Evolutionary conservation across 495 filamentous ascomycete species (phyloP).

Genomic region (Diplogelasinospora grovesii): DNA sequence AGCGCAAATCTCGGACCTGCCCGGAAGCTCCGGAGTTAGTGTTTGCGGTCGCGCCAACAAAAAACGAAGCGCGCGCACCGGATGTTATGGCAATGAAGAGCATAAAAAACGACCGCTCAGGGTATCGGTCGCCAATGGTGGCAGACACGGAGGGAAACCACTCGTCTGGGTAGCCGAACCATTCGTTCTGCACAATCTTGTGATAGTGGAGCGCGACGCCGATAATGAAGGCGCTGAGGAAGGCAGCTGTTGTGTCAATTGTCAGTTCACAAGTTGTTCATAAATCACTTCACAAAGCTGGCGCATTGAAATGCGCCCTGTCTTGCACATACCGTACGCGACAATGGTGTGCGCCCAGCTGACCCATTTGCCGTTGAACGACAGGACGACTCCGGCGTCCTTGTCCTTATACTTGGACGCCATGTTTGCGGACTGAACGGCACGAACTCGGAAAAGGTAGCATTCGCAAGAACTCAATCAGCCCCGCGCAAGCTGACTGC

Average conservation of each 20-base stretch:
- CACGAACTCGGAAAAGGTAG: background rate
- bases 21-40: background rate
- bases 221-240: conserved; percentile 81
- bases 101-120: conserved; percentile 94
- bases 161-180: conserved; percentile 94
- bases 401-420: conserved; percentile 69
- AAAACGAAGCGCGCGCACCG: conserved; percentile 57
- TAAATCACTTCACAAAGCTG: no score
- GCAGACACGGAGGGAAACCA: conserved; percentile 99
- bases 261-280: no score
- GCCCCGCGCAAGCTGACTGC: background rate
- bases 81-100: conserved; percentile 96
- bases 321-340: conserved; percentile 69
- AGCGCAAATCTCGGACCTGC: conserved; percentile 83
- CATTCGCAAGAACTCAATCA: background rate
- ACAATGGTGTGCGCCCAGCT: conserved; percentile 78
- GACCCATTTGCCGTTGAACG: conserved; percentile 87
- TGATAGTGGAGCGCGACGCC: conserved; percentile 83
- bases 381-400: conserved; percentile 63
- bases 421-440: conserved; percentile 13
- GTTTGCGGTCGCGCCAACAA: conserved; percentile 2
- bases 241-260: conserved; percentile 53
- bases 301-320: no score
- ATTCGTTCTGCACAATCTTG: conserved; percentile 97
- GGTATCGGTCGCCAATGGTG: conserved; percentile 98